These are phyloP conservation scores for Micractinium conductrix DNA, from an alignment of 139 green algal species.

Conservation along the genomic window DNA sequence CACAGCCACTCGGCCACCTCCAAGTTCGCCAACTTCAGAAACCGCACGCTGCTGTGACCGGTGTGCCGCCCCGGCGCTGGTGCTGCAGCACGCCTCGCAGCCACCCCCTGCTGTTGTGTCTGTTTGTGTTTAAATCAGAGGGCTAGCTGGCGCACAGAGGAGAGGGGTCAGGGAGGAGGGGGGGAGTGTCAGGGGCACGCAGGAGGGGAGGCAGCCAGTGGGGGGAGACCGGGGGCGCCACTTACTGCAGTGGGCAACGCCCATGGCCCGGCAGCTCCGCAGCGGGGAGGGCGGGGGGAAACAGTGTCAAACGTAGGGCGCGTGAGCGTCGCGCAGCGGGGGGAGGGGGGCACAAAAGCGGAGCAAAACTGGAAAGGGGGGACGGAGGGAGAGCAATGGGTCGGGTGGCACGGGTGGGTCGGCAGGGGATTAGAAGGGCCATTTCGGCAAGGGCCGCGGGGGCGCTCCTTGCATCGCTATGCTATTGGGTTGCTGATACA, in stretches of 20 bases:
- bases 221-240: not conserved
- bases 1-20: conserved; percentile 77
- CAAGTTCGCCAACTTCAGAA: conserved; percentile 89
- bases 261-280: not conserved
- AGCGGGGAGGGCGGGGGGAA: conserved; percentile 1
- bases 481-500: too few species aligned
- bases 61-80: too few species aligned
- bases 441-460: not conserved
- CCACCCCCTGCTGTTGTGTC: too few species aligned
- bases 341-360: not conserved
- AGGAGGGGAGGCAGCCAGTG: not conserved
- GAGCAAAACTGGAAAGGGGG: conserved; percentile 4
- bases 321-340: not conserved
- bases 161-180: not conserved
- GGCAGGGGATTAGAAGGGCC: too few species aligned
- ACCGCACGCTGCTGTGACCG: conserved; percentile 50
- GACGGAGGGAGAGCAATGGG: not conserved
- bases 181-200: not conserved
- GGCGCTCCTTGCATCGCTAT: too few species aligned
- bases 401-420: too few species aligned
- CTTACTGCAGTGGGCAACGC: conserved; percentile 11
- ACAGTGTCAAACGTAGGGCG: not conserved
- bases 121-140: too few species aligned
- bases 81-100: not conserved
- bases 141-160: too few species aligned